These are phyloP conservation scores for Candida patagonica DNA, from an alignment of 805 yeast genomes.

Conservation along the genomic window DNA sequence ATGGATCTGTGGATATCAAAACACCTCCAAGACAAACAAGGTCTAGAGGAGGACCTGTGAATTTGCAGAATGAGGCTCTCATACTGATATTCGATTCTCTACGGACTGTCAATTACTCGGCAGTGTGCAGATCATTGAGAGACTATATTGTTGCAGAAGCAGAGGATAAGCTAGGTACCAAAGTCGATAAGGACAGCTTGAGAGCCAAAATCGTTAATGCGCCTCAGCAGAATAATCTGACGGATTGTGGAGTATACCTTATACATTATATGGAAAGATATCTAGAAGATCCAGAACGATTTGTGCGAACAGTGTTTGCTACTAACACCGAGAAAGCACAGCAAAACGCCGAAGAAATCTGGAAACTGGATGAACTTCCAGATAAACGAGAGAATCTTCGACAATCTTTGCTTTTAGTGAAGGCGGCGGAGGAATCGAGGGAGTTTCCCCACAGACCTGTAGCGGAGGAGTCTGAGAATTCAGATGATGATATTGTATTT, in stretches of 20 bases:
- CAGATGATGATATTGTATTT: conserved; percentile 1
- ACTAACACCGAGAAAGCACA: conserved; percentile 3
- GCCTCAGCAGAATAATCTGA: conserved; percentile 78
- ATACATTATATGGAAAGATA: conserved; percentile 39
- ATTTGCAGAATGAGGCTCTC: conserved; percentile 22
- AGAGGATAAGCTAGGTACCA: conserved; percentile 45
- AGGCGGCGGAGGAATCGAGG: not conserved
- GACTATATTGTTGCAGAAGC: conserved; percentile 61
- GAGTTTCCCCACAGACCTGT: not conserved
- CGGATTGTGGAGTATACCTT: conserved; percentile 93
- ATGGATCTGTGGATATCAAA: not conserved
- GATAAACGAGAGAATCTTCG: conserved; percentile 2
- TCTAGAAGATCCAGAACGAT: conserved; percentile 21
- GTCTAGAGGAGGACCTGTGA: not conserved
- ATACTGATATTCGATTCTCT: conserved; percentile 72
- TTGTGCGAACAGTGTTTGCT: conserved; percentile 13
- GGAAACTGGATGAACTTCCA: not conserved
- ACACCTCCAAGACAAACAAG: not conserved
- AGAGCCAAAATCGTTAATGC: conserved; percentile 44
- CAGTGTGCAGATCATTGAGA: conserved; percentile 38
- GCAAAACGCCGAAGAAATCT: conserved; percentile 3
- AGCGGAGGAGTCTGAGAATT: not conserved
- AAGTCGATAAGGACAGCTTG: conserved; percentile 39
- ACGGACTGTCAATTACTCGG: conserved; percentile 21
- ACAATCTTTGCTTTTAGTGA: not conserved